Conservation (phyloP, 2,329 filamentous ascomycete species). For the Coniochaeta ligniaria region DNA sequence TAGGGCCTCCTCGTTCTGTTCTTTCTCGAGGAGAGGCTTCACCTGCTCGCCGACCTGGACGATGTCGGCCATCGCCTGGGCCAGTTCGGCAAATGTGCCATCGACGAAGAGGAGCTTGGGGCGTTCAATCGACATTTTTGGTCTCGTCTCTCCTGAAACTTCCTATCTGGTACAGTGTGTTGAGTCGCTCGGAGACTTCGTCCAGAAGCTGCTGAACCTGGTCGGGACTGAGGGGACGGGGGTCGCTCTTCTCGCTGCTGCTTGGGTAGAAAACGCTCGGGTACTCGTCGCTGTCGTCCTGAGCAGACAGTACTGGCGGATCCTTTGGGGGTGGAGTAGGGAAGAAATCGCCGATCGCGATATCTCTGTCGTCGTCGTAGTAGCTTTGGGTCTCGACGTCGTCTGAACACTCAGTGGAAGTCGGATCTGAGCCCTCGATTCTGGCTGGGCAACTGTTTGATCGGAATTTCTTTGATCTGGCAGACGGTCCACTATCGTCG, state of each 20-base stretch:
- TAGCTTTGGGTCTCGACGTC: not conserved
- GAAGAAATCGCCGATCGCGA: not conserved
- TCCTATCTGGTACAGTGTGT: not conserved
- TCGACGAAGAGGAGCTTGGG: conserved; percentile 70
- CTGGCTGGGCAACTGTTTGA: not conserved
- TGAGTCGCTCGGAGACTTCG: not conserved
- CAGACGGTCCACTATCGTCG: not conserved
- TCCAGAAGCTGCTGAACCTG: not conserved
- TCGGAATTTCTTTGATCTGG: not conserved
- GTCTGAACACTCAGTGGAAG: not conserved
- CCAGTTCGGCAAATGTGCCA: conserved; percentile 87
- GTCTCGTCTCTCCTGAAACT: not conserved
- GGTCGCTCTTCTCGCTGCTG: not conserved
- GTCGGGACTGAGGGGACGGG: not conserved
- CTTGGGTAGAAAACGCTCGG: not conserved
- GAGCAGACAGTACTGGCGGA: not conserved
- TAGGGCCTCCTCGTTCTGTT: conserved; percentile 79
- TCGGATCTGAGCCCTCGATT: not conserved
- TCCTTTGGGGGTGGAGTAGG: not conserved
- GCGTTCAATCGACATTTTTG: conserved; percentile 31
- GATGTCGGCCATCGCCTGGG: conserved; percentile 91
- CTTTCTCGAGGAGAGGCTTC: conserved; percentile 63
- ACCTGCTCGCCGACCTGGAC: conserved; percentile 77
- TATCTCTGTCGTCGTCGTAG: not conserved
- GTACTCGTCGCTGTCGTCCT: not conserved